phyloP scores from a whole-genome alignment of 192 early-diverging fungal genomes.

The Gryganskiella cystojenkinii region DNA sequence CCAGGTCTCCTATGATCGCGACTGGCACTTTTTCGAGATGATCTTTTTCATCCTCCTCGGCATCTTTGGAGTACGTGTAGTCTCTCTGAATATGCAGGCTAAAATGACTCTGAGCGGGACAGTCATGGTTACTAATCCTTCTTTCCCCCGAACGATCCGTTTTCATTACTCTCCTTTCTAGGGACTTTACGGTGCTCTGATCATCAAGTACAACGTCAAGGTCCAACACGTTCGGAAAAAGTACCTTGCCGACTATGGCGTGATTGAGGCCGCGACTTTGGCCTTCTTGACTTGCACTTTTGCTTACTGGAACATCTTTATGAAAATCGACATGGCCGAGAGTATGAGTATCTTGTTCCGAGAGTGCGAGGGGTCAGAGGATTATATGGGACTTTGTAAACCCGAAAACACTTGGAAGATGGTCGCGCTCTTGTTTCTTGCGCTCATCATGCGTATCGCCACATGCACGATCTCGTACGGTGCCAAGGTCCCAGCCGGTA shows the following conservation, averaged over 20 bases:
- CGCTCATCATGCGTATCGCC: conserved; percentile 26
- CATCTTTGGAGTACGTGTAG: conserved; percentile 75
- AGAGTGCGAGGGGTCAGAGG: conserved; percentile 72
- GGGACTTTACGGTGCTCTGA: conserved; percentile 84
- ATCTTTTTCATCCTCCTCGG: conserved; percentile 83
- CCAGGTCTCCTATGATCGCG: conserved; percentile 90
- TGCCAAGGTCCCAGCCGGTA: conserved; percentile 85
- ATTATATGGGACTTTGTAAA: conserved; percentile 72
- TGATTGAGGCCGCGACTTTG: conserved; percentile 73
- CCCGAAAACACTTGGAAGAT: conserved; percentile 54
- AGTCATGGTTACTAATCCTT: too few relatives aligned
- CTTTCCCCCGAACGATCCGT: too few relatives aligned
- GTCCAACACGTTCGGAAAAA: conserved; percentile 78
- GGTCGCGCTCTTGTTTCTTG: conserved; percentile 39
- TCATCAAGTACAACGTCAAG: conserved; percentile 77
- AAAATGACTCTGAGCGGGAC: too few relatives aligned
- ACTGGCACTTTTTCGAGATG: conserved; percentile 96
- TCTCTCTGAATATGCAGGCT: not conserved
- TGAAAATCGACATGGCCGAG: conserved; percentile 91
- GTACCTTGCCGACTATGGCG: conserved; percentile 70
- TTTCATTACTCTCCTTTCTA: conserved; percentile 9
- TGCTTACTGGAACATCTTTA: conserved; percentile 77
- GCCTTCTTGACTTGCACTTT: conserved; percentile 74
- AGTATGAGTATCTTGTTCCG: conserved; percentile 77
- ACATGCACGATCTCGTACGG: conserved; percentile 34